phyloP scores from a whole-genome alignment of 306 rosid species.

The Cucurbita pepo region DNA sequence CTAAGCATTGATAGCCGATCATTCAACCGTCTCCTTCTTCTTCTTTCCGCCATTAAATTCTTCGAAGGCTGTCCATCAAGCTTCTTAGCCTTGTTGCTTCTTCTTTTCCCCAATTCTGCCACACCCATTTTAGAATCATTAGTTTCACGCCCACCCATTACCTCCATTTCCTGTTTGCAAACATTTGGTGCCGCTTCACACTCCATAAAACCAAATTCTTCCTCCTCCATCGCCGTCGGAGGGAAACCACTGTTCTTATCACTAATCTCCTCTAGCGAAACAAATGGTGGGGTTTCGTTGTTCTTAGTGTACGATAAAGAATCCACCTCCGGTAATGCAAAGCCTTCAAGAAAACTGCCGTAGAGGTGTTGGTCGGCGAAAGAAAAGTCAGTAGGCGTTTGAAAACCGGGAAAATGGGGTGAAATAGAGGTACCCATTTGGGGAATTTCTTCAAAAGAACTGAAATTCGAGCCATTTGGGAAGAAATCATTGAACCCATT shows the following conservation, averaged over 20 bases:
- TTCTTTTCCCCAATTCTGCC: not conserved
- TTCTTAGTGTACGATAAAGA: constrained; percentile 27
- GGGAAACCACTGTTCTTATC: constrained; percentile 14
- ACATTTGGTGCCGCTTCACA: not conserved
- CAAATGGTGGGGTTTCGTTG: constrained; percentile 27
- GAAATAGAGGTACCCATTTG: constrained; percentile 21
- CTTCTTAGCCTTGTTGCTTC: not conserved
- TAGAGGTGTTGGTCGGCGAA: constrained; percentile 12
- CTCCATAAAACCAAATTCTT: constrained; percentile 45
- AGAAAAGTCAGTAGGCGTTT: constrained; percentile 25
- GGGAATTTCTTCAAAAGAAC: constrained; percentile 43
- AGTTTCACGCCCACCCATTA: not conserved
- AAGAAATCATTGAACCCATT: constrained; percentile 44
- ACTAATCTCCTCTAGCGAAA: constrained; percentile 24
- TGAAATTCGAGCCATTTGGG: constrained; percentile 49
- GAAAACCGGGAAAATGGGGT: constrained; percentile 40
- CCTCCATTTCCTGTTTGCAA: constrained; percentile 59
- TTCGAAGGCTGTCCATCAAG: constrained; percentile 5
- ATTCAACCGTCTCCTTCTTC: constrained; percentile 9
- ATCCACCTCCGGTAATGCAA: constrained; percentile 48
- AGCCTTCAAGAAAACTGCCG: constrained; percentile 19
- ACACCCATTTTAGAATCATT: not conserved
- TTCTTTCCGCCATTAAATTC: constrained; percentile 12
- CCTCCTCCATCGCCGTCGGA: constrained; percentile 39
- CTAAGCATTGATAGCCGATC: constrained; percentile 10